phyloP scores from a whole-genome alignment of 1,284 basidiomycete genomes.

The Xerocomus nothofagi region DNA sequence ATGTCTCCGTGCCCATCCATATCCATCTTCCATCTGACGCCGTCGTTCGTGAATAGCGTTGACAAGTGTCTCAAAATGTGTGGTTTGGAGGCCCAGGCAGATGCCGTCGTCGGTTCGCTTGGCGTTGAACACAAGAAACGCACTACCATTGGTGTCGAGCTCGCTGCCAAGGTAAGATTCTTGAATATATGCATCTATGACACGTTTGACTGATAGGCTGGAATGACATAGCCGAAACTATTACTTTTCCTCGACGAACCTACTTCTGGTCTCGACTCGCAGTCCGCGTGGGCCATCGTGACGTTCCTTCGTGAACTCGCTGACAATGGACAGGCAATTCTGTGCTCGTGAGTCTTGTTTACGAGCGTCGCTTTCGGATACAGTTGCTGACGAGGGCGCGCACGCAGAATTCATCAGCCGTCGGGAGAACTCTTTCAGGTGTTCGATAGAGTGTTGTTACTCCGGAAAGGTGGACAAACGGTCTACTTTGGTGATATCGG shows the following conservation, averaged over 20 bases:
- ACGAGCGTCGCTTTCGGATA: constrained; percentile 13
- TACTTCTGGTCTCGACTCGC: constrained; percentile 85
- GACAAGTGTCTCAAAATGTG: constrained; percentile 80
- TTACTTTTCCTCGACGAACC: constrained; percentile 84
- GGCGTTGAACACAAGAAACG: constrained; percentile 80
- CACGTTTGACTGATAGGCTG: no score
- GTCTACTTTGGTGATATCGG: constrained; percentile 82
- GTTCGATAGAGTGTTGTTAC: constrained; percentile 62
- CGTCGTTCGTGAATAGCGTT: constrained; percentile 50
- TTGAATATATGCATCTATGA: no score
- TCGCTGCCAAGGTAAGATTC: constrained; percentile 76
- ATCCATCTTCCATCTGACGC: no score
- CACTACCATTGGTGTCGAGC: constrained; percentile 80
- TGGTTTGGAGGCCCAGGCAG: constrained; percentile 67
- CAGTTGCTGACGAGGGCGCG: not conserved
- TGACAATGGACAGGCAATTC: constrained; percentile 71
- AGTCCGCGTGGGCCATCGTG: constrained; percentile 86
- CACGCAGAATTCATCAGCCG: constrained; percentile 47
- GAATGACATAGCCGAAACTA: constrained; percentile 72
- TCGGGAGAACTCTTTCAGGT: constrained; percentile 68
- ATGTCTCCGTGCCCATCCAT: no score
- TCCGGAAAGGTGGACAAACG: constrained; percentile 71
- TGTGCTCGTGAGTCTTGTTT: constrained; percentile 72
- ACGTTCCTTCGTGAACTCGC: constrained; percentile 80
- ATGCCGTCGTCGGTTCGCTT: constrained; percentile 77